A percentile compares a stretch with the other conserved stretches of the same genome.
Evolutionary conservation across 306 rosid species (phyloP).

Genomic region (Luffa acutangula): DNA sequence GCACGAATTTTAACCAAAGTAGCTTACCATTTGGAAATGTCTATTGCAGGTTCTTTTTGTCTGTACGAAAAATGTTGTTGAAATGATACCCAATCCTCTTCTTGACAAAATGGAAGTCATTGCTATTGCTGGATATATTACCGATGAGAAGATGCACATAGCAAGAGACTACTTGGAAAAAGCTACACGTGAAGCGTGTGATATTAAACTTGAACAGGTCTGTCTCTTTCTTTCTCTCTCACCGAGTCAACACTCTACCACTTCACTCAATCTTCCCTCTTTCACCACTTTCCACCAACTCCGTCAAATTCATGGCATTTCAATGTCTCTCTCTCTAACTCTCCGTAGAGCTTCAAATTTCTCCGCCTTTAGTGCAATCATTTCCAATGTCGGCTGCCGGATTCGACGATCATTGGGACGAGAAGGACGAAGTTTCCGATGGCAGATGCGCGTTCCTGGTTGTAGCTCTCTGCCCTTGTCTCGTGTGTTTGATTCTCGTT

Average conservation of each 20-base stretch:
- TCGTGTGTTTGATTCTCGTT: constrained; percentile 64
- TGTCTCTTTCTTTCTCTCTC: constrained; percentile 13
- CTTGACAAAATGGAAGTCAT: constrained; percentile 97
- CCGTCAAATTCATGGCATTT: constrained; percentile 31
- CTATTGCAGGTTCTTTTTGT: constrained; percentile 89
- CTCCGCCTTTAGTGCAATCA: constrained; percentile 10
- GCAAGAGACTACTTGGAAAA: constrained; percentile 96
- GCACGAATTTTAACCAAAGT: not conserved
- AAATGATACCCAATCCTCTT: constrained; percentile 87
- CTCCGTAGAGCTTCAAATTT: constrained; percentile 17
- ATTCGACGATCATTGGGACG: constrained; percentile 24
- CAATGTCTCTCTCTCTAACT: constrained; percentile 33
- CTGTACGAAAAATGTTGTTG: constrained; percentile 91
- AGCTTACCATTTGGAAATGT: constrained; percentile 9
- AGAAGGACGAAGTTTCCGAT: constrained; percentile 25
- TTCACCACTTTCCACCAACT: not conserved
- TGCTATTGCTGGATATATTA: constrained; percentile 86
- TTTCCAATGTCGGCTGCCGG: constrained; percentile 38
- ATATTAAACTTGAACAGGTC: constrained; percentile 82
- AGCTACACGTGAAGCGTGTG: constrained; percentile 87
- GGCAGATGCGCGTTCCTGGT: constrained; percentile 42
- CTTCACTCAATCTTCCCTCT: not conserved
- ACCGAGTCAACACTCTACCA: not conserved
- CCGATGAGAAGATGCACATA: constrained; percentile 98
- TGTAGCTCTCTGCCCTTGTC: constrained; percentile 77